Evolutionary conservation across 2,329 filamentous ascomycete species (phyloP).

Genomic region (Apiospora pterosperma): DNA sequence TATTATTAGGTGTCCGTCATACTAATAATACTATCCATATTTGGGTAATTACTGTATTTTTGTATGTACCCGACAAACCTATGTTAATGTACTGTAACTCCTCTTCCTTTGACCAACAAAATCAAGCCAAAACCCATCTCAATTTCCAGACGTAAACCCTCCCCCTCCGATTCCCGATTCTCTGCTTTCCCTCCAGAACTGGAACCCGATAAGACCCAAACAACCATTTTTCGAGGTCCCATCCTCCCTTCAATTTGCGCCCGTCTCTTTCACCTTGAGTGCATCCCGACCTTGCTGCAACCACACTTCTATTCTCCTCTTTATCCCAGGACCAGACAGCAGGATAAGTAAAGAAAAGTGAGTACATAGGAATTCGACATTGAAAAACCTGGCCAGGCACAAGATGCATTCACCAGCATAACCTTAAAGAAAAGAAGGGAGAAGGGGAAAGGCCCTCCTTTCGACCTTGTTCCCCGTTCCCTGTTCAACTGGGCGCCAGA

Average conservation of each 20-base stretch:
- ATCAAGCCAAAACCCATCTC: conserved; percentile 1
- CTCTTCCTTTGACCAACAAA: not conserved
- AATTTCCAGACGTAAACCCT: conserved; percentile 4
- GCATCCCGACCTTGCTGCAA: not conserved
- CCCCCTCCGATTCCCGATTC: not conserved
- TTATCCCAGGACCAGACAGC: not conserved
- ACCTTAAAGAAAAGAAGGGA: not conserved
- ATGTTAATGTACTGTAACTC: not conserved
- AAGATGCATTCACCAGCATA: not conserved
- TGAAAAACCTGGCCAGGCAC: not conserved
- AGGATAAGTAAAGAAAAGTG: not conserved
- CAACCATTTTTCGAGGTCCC: not conserved
- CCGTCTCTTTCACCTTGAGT: not conserved
- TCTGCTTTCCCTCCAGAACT: not conserved
- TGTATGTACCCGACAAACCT: no score
- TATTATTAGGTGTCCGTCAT: conserved; percentile 1
- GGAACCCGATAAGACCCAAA: not conserved
- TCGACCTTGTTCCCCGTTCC: not conserved
- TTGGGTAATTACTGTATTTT: not conserved
- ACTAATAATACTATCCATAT: not conserved
- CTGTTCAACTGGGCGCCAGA: not conserved
- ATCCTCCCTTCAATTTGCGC: not conserved
- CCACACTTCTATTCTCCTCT: not conserved
- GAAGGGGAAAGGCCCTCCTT: not conserved
- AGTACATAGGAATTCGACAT: not conserved